Percentiles rank a stretch among this genome's conserved stretches.
Evolutionary conservation across 805 yeast genomes (phyloP).

Genomic region (Myxozyma neotropica): DNA sequence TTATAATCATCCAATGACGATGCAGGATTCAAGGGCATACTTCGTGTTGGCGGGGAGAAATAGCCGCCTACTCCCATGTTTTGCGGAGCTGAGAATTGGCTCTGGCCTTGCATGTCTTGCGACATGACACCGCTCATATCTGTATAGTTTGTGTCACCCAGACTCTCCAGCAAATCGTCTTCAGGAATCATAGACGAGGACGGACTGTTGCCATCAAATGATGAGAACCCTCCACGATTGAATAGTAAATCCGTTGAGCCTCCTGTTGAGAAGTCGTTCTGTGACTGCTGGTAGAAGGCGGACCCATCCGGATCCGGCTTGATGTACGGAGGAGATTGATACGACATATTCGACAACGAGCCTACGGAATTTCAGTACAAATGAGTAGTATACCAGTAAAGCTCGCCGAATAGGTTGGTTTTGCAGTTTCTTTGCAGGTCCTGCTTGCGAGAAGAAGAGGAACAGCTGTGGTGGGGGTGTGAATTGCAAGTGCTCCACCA

Average conservation of each 20-base stretch:
- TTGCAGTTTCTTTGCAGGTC: background rate
- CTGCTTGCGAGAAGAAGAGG: too few relatives aligned
- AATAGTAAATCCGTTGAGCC: constrained; percentile 6
- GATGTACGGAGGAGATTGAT: constrained; percentile 31
- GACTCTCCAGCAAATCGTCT: constrained; percentile 26
- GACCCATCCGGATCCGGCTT: constrained; percentile 33
- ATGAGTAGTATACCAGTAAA: too few relatives aligned
- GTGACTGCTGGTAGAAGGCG: constrained; percentile 3
- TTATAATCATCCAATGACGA: constrained; percentile 41
- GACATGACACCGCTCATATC: background rate
- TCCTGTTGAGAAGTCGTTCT: background rate
- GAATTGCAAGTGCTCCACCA: too few relatives aligned
- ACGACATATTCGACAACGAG: constrained; percentile 28
- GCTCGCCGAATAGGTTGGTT: too few relatives aligned
- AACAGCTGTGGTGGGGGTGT: too few relatives aligned
- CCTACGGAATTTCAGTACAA: too few relatives aligned
- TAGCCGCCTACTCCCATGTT: constrained; percentile 21
- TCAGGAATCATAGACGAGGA: constrained; percentile 33
- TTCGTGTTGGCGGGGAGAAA: constrained; percentile 28
- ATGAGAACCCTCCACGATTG: constrained; percentile 26
- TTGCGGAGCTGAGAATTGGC: background rate
- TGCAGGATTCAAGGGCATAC: constrained; percentile 29
- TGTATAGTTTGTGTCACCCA: constrained; percentile 3
- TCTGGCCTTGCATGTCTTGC: background rate
- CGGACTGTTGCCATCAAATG: constrained; percentile 22